These are phyloP conservation scores for Trichoderma simmonsii DNA, from an alignment of 2,329 filamentous ascomycete species.

Conservation along the genomic window DNA sequence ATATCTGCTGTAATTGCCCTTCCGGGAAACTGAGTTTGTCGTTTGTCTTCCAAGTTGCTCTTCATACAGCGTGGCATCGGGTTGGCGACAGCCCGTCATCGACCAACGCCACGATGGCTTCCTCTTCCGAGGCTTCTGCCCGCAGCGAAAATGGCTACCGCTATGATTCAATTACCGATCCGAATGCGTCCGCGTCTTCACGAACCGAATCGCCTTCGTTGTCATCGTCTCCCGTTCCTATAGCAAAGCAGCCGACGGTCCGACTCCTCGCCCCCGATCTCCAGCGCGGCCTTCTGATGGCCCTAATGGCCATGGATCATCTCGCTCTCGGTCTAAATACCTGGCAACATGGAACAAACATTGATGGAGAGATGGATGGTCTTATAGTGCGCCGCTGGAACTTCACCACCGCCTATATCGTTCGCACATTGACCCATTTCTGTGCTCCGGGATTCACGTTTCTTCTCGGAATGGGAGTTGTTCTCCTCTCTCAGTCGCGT, in stretches of 20 bases:
- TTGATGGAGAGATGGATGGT: slow-evolving; percentile 37
- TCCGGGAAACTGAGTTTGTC: background rate
- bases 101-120: background rate
- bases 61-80: background rate
- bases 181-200: background rate
- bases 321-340: slow-evolving; percentile 37
- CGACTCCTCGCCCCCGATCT: slow-evolving; percentile 44
- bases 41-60: background rate
- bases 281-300: slow-evolving; percentile 44
- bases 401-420: slow-evolving; percentile 34
- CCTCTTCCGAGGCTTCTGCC: background rate
- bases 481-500: slow-evolving; percentile 44
- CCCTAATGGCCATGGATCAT: slow-evolving; percentile 45
- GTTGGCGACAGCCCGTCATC: background rate
- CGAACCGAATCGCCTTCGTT: background rate
- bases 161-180: slow-evolving; percentile 19
- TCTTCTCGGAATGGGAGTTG: slow-evolving; percentile 45
- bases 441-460: slow-evolving; percentile 46
- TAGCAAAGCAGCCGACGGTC: slow-evolving; percentile 15
- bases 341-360: slow-evolving; percentile 41
- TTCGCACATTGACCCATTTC: slow-evolving; percentile 43
- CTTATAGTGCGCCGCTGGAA: slow-evolving; percentile 38
- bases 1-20: background rate
- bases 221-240: background rate
- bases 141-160: slow-evolving; percentile 17